These are phyloP conservation scores for Paramecium bursaria DNA, from an alignment of 73 alveolate genomes.

Conservation along the genomic window DNA sequence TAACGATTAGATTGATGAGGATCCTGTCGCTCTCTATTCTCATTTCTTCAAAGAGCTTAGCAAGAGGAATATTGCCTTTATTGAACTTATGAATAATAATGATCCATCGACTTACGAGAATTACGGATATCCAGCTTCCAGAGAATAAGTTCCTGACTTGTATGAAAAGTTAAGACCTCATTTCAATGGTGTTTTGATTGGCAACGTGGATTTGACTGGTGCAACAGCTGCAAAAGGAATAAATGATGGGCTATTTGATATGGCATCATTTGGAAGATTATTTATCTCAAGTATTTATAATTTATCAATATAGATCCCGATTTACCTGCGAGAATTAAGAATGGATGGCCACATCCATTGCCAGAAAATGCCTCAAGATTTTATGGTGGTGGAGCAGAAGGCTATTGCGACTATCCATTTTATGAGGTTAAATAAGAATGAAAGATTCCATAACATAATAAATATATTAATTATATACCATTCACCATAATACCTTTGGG, in stretches of 20 bases:
- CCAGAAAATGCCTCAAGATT: constrained; percentile 13
- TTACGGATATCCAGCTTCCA: constrained; percentile 35
- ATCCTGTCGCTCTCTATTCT: constrained; percentile 67
- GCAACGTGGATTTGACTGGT: constrained; percentile 43
- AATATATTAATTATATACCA: no score
- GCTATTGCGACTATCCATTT: constrained; percentile 1
- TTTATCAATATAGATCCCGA: constrained; percentile 48
- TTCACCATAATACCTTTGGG: no score
- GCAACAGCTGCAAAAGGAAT: constrained; percentile 39
- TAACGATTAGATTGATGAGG: constrained; percentile 72
- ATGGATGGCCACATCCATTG: not conserved
- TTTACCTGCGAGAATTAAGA: constrained; percentile 53
- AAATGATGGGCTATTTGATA: constrained; percentile 16
- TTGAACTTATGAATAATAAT: constrained; percentile 59
- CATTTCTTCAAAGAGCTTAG: constrained; percentile 65
- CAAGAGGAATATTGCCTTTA: constrained; percentile 67
- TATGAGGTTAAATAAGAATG: not conserved
- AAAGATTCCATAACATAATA: no score
- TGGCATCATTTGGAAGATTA: constrained; percentile 47
- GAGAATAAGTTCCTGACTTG: not conserved
- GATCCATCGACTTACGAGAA: not conserved
- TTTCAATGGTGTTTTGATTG: constrained; percentile 35
- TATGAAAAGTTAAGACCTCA: constrained; percentile 2
- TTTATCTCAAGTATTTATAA: constrained; percentile 22
- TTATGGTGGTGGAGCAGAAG: constrained; percentile 21